Evolutionary conservation across 2,329 filamentous ascomycete species (phyloP).

Genomic region (Venturia oleaginea): DNA sequence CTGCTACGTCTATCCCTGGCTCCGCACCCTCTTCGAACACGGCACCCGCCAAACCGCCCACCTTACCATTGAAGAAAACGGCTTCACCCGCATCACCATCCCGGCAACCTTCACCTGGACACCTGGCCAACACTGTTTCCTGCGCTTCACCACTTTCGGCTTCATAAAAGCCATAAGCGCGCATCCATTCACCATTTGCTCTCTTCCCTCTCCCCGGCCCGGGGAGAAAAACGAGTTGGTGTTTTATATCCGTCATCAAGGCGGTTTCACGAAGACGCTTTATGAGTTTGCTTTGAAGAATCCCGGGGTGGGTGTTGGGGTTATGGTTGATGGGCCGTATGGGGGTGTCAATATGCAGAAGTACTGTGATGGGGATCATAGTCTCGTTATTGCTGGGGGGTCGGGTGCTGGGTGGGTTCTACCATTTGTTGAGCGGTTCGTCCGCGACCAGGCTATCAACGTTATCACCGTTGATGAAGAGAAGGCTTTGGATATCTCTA

Average conservation of each 20-base stretch:
- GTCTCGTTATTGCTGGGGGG: constrained; percentile 85
- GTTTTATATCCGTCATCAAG: constrained; percentile 66
- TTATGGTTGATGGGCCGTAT: constrained; percentile 89
- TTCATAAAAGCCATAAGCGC: constrained; percentile 84
- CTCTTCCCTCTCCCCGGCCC: constrained; percentile 84
- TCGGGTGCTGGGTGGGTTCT: constrained; percentile 46
- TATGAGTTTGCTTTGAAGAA: constrained; percentile 56
- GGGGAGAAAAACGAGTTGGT: constrained; percentile 71
- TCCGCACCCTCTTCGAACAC: constrained; percentile 22
- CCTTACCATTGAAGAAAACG: constrained; percentile 84
- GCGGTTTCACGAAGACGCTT: constrained; percentile 79
- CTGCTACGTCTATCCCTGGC: constrained; percentile 77
- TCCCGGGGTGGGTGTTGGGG: constrained; percentile 57
- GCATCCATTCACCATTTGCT: constrained; percentile 91
- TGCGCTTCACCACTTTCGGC: constrained; percentile 53
- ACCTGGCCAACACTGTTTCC: constrained; percentile 13
- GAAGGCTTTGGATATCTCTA: neutral
- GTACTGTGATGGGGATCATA: constrained; percentile 80
- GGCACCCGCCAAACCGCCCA: constrained; percentile 38
- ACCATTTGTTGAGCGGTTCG: constrained; percentile 3
- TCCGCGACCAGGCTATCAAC: neutral
- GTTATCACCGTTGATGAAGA: neutral
- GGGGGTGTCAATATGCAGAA: constrained; percentile 73
- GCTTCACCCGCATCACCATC: constrained; percentile 79
- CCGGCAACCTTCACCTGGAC: constrained; percentile 83